phyloP scores from a whole-genome alignment of 2,329 filamentous ascomycete genomes.

The Dactylellina haptotyla region DNA sequence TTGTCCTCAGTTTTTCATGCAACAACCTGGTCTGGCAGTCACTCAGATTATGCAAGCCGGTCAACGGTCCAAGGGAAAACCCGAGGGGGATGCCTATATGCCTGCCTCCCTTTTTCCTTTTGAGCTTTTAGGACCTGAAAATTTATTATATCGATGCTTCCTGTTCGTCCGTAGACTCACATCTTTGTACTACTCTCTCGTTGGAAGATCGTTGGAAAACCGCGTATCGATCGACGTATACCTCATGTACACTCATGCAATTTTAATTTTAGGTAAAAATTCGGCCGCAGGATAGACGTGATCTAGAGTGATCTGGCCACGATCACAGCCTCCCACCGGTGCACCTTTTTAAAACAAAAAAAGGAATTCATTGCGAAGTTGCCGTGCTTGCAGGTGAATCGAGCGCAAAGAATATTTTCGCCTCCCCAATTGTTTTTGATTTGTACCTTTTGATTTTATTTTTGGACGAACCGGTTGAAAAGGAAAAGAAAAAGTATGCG shows the following conservation, averaged over 20 bases:
- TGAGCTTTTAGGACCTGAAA: conserved; percentile 3
- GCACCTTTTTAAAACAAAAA: conserved; percentile 10
- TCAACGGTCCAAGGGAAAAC: too few species aligned
- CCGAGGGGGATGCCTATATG: too few species aligned
- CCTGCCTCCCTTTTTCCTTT: conserved; percentile 3
- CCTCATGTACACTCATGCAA: not conserved
- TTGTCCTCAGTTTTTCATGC: conserved; percentile 48
- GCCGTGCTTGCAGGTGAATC: conserved; percentile 30
- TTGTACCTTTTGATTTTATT: too few species aligned
- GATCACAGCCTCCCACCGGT: conserved; percentile 1
- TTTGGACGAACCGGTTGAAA: conserved; percentile 8
- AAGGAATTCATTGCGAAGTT: conserved; percentile 43
- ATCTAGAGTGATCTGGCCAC: conserved; percentile 29
- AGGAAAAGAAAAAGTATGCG: conserved; percentile 34
- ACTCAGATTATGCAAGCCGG: conserved; percentile 48
- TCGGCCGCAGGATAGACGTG: not conserved
- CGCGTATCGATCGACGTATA: conserved; percentile 6
- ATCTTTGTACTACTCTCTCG: conserved; percentile 2
- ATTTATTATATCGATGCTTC: conserved; percentile 21
- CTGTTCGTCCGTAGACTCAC: not conserved
- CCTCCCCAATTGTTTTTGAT: too few species aligned
- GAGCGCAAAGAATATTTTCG: conserved; percentile 42
- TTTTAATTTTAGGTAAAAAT: conserved; percentile 8
- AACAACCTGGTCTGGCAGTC: conserved; percentile 51
- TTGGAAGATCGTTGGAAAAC: not conserved